Conservation (phyloP, 2,329 filamentous ascomycete genomes). For the Gremmenia infestans region DNA sequence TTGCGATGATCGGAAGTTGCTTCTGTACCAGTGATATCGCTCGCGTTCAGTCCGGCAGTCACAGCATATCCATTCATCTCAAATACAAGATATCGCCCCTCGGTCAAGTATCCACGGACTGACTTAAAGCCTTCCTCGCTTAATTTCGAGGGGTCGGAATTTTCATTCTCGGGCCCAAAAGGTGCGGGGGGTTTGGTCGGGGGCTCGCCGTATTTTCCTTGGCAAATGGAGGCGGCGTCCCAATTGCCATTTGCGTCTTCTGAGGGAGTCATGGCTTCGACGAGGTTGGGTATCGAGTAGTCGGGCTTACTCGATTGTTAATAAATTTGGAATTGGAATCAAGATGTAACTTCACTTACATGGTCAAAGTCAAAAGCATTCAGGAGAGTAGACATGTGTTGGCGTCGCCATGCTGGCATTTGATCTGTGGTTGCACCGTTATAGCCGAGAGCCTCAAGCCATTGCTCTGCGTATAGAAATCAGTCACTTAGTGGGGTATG, state of each 20-base stretch:
- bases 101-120: conserved; percentile 45
- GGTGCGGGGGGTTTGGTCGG: conserved; percentile 39
- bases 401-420: conserved; percentile 41
- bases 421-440: conserved; percentile 33
- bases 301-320: conserved; percentile 34
- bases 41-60: conserved; percentile 19
- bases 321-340: background rate
- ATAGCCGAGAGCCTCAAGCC: conserved; percentile 38
- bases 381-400: conserved; percentile 43
- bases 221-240: conserved; percentile 41
- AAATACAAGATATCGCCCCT: conserved; percentile 48
- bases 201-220: conserved; percentile 33
- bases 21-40: conserved; percentile 15
- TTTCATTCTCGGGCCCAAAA: conserved; percentile 38
- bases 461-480: conserved; percentile 33
- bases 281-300: conserved; percentile 42
- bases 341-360: background rate
- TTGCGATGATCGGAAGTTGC: conserved; percentile 34
- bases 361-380: conserved; percentile 40
- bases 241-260: conserved; percentile 38
- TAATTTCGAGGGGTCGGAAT: conserved; percentile 30
- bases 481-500: background rate
- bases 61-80: conserved; percentile 42
- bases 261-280: conserved; percentile 38
- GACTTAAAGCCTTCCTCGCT: conserved; percentile 49